Evolutionary conservation across 129 eudicot species (phyloP).

Genomic region (Lactuca sativa): DNA sequence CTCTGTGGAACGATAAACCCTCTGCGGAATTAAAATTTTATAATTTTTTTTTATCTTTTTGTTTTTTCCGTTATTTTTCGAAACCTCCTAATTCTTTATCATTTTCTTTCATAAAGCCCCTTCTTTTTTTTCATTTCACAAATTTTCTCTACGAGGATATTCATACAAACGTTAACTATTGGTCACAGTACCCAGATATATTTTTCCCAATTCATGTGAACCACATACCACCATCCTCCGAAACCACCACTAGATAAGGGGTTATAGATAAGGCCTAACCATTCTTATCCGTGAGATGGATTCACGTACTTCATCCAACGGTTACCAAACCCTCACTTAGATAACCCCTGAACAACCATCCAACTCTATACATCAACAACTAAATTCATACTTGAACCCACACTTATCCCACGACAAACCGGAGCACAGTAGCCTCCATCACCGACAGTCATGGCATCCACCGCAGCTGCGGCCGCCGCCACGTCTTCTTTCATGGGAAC

Average conservation of each 20-base stretch:
- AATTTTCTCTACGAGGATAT: not conserved
- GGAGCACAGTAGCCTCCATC: not conserved
- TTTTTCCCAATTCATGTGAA: not conserved
- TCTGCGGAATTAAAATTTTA: no score
- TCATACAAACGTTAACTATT: not conserved
- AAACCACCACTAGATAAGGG: constrained; percentile 53
- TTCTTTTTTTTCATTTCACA: no score
- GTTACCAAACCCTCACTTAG: constrained; percentile 20
- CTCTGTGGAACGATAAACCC: no score
- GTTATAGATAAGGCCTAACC: constrained; percentile 57
- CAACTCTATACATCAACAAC: constrained; percentile 29
- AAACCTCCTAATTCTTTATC: no score
- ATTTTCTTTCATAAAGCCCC: no score
- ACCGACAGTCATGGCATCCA: constrained; percentile 34
- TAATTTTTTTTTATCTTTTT: no score
- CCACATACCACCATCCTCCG: not conserved
- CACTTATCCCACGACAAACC: constrained; percentile 7
- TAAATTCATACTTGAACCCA: not conserved
- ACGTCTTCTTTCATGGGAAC: constrained; percentile 78
- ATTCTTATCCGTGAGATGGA: constrained; percentile 61
- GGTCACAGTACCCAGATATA: not conserved
- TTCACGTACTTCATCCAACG: constrained; percentile 58
- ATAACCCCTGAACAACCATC: constrained; percentile 38
- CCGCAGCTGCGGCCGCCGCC: constrained; percentile 52
- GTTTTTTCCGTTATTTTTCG: no score